Evolutionary conservation across 805 yeast genomes (phyloP).

Genomic region (Cyberlindnera xylosilytica): DNA sequence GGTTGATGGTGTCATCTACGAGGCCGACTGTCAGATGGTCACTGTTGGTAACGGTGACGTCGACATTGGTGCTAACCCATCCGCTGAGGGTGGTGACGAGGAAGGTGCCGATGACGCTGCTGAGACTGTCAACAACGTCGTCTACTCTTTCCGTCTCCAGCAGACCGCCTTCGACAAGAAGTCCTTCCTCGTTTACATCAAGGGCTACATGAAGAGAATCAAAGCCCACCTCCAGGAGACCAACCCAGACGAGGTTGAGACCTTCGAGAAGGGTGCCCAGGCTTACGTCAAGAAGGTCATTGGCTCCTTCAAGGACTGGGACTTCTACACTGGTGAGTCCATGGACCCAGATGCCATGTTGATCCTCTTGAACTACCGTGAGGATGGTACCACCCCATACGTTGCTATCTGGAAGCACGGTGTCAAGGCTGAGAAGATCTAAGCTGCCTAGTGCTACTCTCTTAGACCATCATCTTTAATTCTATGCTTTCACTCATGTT

Average conservation of each 20-base stretch:
- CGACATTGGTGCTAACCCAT: conserved; percentile 99
- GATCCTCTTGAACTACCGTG: conserved; percentile 98
- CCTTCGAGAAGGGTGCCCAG: conserved; percentile 96
- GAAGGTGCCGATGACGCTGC: conserved; percentile 78
- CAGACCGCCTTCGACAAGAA: conserved; percentile 96
- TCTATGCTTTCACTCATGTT: too few species aligned
- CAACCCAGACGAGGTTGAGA: conserved; percentile 82
- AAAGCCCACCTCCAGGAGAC: conserved; percentile 88
- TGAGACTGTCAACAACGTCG: conserved; percentile 96
- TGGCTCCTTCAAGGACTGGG: conserved; percentile 97
- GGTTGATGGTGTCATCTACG: conserved; percentile 91
- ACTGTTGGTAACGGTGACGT: conserved; percentile 87
- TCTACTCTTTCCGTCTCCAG: conserved; percentile 97
- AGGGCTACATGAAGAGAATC: conserved; percentile 97
- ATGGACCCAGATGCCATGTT: conserved; percentile 99
- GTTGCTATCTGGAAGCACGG: conserved; percentile 99
- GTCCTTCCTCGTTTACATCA: conserved; percentile 93
- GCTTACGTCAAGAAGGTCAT: conserved; percentile 94
- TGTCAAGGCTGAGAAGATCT: conserved; percentile 84
- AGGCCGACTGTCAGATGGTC: conserved; percentile 95
- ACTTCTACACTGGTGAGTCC: conserved; percentile 98
- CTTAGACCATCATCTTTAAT: conserved; percentile 3
- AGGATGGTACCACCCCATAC: conserved; percentile 97
- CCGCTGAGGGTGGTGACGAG: conserved; percentile 90
- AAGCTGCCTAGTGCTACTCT: conserved; percentile 32